A percentile compares a stretch with the other conserved stretches of the same genome.
Conservation (phyloP, 139 green algal species). For the Nannochloris sp. region DNA sequence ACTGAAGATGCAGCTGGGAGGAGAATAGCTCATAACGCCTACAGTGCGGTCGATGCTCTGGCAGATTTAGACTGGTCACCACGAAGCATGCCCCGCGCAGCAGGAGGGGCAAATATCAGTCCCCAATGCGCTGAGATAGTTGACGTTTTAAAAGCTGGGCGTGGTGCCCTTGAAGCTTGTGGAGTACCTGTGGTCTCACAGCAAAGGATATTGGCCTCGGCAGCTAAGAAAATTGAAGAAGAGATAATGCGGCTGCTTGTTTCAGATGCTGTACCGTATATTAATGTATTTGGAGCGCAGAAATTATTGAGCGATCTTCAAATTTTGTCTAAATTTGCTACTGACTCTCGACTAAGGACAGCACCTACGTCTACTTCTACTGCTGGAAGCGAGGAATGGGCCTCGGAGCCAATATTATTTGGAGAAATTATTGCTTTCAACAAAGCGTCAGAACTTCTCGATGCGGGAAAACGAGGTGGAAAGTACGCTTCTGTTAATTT, state of each 20-base stretch:
- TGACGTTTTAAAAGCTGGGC: neutral
- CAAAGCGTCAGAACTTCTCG: conserved; percentile 7
- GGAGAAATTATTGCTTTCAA: conserved; percentile 37
- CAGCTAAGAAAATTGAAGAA: neutral
- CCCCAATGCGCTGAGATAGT: neutral
- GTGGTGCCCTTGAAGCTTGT: neutral
- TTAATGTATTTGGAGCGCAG: conserved; percentile 63
- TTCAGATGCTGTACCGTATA: conserved; percentile 33
- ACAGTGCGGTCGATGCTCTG: neutral
- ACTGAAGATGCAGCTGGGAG: neutral
- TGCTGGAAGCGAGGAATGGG: conserved; percentile 2
- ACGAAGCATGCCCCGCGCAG: conserved; percentile 32
- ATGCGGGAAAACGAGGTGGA: neutral
- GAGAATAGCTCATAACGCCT: neutral
- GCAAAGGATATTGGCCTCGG: neutral
- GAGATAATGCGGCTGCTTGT: neutral
- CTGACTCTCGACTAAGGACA: neutral
- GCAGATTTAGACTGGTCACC: neutral
- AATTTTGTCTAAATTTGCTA: neutral
- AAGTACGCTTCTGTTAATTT: conserved; percentile 16
- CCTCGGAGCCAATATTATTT: conserved; percentile 30
- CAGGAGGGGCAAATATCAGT: conserved; percentile 42
- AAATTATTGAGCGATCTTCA: conserved; percentile 45
- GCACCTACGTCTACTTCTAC: no score
- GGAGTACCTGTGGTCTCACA: neutral